Conservation (phyloP, 495 filamentous ascomycete genomes). For the Sordaria brevicollis region DNA sequence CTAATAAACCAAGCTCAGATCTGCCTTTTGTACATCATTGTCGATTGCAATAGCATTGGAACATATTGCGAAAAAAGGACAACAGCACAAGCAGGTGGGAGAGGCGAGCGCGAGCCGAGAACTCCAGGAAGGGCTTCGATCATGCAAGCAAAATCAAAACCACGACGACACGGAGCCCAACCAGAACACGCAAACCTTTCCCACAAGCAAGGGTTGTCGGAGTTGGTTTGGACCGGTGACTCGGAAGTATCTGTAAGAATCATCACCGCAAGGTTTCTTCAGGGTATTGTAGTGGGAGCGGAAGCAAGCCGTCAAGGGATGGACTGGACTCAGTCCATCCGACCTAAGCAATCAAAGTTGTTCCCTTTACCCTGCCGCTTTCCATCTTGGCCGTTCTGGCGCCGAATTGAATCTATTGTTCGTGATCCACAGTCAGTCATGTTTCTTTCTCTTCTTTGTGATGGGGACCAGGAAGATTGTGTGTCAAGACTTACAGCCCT, state of each 20-base stretch:
- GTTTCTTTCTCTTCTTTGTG: not conserved
- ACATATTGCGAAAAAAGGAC: slow-evolving; percentile 2
- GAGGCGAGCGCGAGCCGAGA: not conserved
- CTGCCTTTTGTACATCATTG: slow-evolving; percentile 39
- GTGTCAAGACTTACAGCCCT: slow-evolving; percentile 49
- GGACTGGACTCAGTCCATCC: not conserved
- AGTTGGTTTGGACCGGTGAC: slow-evolving; percentile 22
- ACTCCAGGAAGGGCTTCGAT: slow-evolving; percentile 14
- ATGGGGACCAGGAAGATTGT: not conserved
- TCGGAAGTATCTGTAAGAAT: slow-evolving; percentile 52
- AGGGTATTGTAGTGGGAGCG: not conserved
- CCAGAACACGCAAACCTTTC: not conserved
- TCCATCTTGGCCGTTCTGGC: slow-evolving; percentile 82
- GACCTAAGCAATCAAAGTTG: slow-evolving; percentile 33
- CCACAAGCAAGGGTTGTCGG: not conserved
- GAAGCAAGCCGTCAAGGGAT: not conserved
- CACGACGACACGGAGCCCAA: slow-evolving; percentile 3
- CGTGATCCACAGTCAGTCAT: slow-evolving; percentile 1
- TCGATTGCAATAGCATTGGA: not conserved
- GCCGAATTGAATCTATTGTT: slow-evolving; percentile 66
- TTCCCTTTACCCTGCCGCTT: slow-evolving; percentile 60
- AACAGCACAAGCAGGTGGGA: slow-evolving; percentile 6
- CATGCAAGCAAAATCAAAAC: slow-evolving; percentile 16
- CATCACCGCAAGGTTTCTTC: slow-evolving; percentile 39
- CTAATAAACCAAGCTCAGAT: slow-evolving; percentile 27